phyloP scores from a whole-genome alignment of 345 rosid species.

The Eucalyptus grandis region DNA sequence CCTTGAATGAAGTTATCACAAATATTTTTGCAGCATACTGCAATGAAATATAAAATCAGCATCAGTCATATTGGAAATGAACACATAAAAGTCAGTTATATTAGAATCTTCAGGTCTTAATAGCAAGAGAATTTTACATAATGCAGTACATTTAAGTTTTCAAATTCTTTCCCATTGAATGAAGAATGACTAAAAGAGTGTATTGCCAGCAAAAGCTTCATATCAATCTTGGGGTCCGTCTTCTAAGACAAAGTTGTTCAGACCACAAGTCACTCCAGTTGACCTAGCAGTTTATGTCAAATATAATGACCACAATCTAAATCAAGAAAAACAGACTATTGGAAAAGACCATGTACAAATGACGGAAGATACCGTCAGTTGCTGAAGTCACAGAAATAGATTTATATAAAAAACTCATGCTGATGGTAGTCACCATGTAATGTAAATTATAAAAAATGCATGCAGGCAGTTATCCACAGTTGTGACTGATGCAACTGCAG shows the following conservation, averaged over 20 bases:
- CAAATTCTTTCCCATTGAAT: not conserved
- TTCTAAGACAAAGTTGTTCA: not conserved
- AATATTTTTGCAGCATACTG: constrained; percentile 70
- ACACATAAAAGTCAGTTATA: not conserved
- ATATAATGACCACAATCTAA: not conserved
- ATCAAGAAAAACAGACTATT: not conserved
- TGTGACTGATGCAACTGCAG: not conserved
- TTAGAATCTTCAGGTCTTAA: not conserved
- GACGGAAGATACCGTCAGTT: not conserved
- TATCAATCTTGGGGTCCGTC: not conserved
- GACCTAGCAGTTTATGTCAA: not conserved
- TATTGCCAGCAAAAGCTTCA: not conserved
- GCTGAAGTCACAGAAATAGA: not conserved
- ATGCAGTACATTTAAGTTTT: not conserved
- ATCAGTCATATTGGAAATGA: not conserved
- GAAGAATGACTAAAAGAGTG: not conserved
- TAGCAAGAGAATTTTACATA: not conserved
- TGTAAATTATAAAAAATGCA: not conserved
- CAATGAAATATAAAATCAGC: not conserved
- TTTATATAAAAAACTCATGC: not conserved
- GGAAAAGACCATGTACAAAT: not conserved
- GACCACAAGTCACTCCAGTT: not conserved
- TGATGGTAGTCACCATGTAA: not conserved
- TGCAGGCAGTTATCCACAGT: not conserved
- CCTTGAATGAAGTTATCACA: constrained; percentile 82